Percentiles rank a stretch among this genome's conserved stretches.
phyloP scores from a whole-genome alignment of 805 yeast genomes.

The Starmerella scarabaei region DNA sequence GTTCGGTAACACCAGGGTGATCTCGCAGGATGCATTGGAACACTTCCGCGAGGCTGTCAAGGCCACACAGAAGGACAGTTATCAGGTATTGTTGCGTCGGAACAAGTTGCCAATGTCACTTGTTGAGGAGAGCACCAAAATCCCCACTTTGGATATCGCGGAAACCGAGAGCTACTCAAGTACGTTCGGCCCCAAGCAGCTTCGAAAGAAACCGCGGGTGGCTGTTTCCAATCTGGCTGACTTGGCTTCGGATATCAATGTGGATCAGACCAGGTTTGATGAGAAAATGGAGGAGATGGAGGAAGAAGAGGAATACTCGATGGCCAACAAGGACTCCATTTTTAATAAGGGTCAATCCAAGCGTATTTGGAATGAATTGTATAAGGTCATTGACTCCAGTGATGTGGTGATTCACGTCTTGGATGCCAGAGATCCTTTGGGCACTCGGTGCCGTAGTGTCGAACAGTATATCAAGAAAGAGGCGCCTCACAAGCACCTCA shows the following conservation, averaged over 20 bases:
- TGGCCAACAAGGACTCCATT: slow-evolving; percentile 88
- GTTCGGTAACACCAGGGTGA: slow-evolving; percentile 96
- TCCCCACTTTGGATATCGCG: slow-evolving; percentile 66
- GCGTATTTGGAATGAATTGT: slow-evolving; percentile 95
- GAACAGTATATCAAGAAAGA: slow-evolving; percentile 88
- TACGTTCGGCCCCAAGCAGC: slow-evolving; percentile 91
- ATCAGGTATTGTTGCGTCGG: slow-evolving; percentile 74
- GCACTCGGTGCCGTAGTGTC: slow-evolving; percentile 86
- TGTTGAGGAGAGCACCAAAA: slow-evolving; percentile 64
- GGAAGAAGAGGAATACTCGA: slow-evolving; percentile 64
- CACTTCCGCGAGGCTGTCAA: slow-evolving; percentile 93
- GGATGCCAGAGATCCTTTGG: slow-evolving; percentile 95
- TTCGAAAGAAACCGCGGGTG: slow-evolving; percentile 77
- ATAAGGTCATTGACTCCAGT: slow-evolving; percentile 93
- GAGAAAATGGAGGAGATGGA: slow-evolving; percentile 42
- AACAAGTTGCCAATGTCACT: slow-evolving; percentile 93
- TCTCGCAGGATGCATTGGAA: slow-evolving; percentile 87
- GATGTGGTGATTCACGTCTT: slow-evolving; percentile 93
- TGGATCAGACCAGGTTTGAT: slow-evolving; percentile 51
- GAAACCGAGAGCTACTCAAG: slow-evolving; percentile 75
- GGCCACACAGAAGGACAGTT: slow-evolving; percentile 65
- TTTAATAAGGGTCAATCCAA: slow-evolving; percentile 95
- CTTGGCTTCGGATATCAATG: slow-evolving; percentile 48
- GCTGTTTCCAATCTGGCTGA: slow-evolving; percentile 72
- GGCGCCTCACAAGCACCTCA: slow-evolving; percentile 91